Evolutionary conservation across 805 yeast species (phyloP), one percentile per base, ranked within the genome.

Genomic region (Debaryomyces tyrocola): DNA sequence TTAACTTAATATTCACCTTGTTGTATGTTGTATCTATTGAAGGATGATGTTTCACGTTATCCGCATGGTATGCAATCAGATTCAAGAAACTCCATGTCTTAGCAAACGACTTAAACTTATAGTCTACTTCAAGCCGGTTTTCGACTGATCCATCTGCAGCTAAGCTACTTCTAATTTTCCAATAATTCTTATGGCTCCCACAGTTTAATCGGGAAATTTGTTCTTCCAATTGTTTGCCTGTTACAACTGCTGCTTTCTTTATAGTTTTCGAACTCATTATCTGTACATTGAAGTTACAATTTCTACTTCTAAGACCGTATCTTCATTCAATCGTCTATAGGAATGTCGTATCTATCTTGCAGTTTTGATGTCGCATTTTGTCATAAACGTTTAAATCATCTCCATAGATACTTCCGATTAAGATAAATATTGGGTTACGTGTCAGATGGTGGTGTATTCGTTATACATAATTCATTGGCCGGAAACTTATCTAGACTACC

Each of bases 31-130:
- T 85, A 0, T 69, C 72, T 10, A 87, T 79, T 0, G 82, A 82
- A 0, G 94, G 92, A 59, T 87, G 95, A 55, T 87, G 92, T 4
- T 82, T 84, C 56, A 67, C 60, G 1, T 73, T 55, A 57, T 84
- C 86, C 0, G 87, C 75, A 43, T 81, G 64, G 64, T 78, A 62
- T 1, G 88, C 77, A 1, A 86, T 75, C 39, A 74, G 72, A 21
- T 79, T 82, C 15, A 87, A 63, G 55, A 85, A 84, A 8, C 78
- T 67, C 90, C 91, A 84, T 0, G 92, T 83, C 36, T 75, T 75
- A 48, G 81, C 82, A 57, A 77, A 87, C 40, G 73, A 70, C 44
- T 63, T 69, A 50, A 86, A 75, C 21, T 59, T 63, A 52, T 72
- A 71, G 15, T 70, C 59, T 28, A 75, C 68, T 12, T 58, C 54